Evolutionary conservation across 192 early-diverging fungal genomes (phyloP).

Genomic region (Dissophora ornata): DNA sequence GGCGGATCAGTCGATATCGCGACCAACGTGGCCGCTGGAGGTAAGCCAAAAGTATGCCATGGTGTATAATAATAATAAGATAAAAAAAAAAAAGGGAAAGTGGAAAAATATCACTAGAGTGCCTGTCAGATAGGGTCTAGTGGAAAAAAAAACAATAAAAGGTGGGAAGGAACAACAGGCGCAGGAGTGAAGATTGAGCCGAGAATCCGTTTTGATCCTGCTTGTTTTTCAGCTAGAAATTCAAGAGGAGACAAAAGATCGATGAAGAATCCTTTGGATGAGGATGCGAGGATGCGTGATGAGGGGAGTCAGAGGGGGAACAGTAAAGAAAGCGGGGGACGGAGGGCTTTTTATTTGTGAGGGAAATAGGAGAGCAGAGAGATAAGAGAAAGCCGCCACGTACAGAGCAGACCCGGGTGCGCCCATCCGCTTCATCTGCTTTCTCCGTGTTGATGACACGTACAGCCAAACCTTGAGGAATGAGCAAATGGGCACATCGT

Average conservation of each 20-base stretch:
- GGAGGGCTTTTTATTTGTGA: no score
- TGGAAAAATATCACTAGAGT: constrained; percentile 43
- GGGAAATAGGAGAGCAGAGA: no score
- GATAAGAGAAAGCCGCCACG: no score
- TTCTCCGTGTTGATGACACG: no score
- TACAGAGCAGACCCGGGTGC: no score
- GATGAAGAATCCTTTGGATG: neutral
- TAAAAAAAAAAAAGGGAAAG: constrained; percentile 7
- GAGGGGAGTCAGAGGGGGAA: constrained; percentile 5
- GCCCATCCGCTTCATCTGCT: no score
- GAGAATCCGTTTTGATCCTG: neutral
- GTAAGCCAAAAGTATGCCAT: constrained; percentile 56
- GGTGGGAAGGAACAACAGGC: neutral
- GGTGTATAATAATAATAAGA: constrained; percentile 35
- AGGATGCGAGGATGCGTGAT: neutral
- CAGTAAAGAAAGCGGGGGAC: neutral
- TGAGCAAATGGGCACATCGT: no score
- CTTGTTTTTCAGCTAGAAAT: constrained; percentile 19
- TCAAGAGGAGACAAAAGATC: constrained; percentile 13
- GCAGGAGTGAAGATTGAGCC: neutral
- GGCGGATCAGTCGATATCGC: constrained; percentile 51
- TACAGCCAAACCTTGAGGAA: no score
- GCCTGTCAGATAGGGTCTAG: constrained; percentile 54
- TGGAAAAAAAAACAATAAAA: constrained; percentile 20
- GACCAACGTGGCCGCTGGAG: constrained; percentile 53